Evolutionary conservation across 2,329 filamentous ascomycete species (phyloP).

Genomic region (Paracoccidioides lutzii): DNA sequence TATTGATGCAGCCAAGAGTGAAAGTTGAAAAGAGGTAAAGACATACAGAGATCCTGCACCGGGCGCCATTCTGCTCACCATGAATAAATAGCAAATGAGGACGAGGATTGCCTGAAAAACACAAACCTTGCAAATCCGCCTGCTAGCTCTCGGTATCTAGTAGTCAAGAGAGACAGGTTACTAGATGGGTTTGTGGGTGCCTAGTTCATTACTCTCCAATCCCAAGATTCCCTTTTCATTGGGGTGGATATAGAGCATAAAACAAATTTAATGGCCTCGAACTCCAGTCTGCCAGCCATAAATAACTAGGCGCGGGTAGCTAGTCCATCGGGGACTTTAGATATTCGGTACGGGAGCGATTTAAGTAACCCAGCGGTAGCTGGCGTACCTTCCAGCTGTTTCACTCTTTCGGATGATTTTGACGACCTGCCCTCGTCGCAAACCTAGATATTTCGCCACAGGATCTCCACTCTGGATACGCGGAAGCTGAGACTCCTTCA

Average conservation of each 20-base stretch:
- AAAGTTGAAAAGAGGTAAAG: background rate
- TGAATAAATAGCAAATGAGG: background rate
- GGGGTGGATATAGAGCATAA: too few relatives aligned
- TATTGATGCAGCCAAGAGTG: background rate
- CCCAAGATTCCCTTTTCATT: too few relatives aligned
- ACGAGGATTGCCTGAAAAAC: background rate
- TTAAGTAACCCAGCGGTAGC: constrained; percentile 61
- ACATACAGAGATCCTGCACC: background rate
- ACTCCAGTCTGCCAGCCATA: background rate
- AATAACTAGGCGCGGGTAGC: too few relatives aligned
- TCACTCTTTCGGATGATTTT: constrained; percentile 96
- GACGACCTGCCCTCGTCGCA: constrained; percentile 86
- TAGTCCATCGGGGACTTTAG: too few relatives aligned
- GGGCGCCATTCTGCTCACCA: constrained; percentile 1
- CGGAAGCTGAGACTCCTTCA: constrained; percentile 96
- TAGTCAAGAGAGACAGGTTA: background rate
- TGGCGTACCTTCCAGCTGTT: constrained; percentile 91
- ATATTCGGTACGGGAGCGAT: too few relatives aligned
- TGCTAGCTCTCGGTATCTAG: background rate
- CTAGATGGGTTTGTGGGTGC: too few relatives aligned
- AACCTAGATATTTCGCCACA: constrained; percentile 78
- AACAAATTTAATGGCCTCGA: too few relatives aligned
- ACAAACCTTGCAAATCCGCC: background rate
- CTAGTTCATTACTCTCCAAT: background rate
- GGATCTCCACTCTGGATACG: constrained; percentile 85